Base-by-base conservation (phyloP, 345 rosid genomes). In the Sonneratia alba region DNA sequence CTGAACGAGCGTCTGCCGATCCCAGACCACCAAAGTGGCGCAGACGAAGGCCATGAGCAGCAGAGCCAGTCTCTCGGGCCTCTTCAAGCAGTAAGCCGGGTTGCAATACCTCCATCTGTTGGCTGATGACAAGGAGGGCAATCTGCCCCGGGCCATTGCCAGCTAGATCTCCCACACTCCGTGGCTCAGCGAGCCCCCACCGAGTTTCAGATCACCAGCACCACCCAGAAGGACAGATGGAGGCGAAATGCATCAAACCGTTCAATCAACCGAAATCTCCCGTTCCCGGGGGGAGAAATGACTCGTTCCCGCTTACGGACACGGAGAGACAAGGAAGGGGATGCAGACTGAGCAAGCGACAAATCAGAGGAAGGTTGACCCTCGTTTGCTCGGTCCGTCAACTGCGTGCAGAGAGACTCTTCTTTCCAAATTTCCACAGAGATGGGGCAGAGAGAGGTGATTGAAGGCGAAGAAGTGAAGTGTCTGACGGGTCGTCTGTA, bases 1-100 rank as follows among this genome's bases (percentile, higher is more conserved):
- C 53, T 87, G 75, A 62, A 89, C 69, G 77, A 94, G 93, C 77
- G 89, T 86, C 45, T 87, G 87, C 78, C 95, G 98, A 84, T 90
- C 97, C 98, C 97, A 94, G 4, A 91, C 75, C 27, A 91, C 57
- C 65, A 85, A 66, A 65, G 91, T 82, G 70, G 75, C 81, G 77
- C 81, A 77, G 32, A 94, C 85, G 69, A 94, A 94, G 47, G 79
- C 79, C 45, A 94, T 79, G 80, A 94, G 77, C 53, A 90, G 89
- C 66, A 88, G 71, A 78, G 96, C 93, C 71, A 88, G 71, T 57
- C 92, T 86, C 72, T 84, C 86, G 22, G 97, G 96, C 22, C 96
- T 79, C 80, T 87, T 86, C 36, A 91, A 85, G 76, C 87, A 94
- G 83, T 82, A 87, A n/a, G 85, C 79, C 3, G 96, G 97, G 75